Evolutionary conservation across 768 basidiomycete species (phyloP).

Genomic region (Amanita subjunquillea): DNA sequence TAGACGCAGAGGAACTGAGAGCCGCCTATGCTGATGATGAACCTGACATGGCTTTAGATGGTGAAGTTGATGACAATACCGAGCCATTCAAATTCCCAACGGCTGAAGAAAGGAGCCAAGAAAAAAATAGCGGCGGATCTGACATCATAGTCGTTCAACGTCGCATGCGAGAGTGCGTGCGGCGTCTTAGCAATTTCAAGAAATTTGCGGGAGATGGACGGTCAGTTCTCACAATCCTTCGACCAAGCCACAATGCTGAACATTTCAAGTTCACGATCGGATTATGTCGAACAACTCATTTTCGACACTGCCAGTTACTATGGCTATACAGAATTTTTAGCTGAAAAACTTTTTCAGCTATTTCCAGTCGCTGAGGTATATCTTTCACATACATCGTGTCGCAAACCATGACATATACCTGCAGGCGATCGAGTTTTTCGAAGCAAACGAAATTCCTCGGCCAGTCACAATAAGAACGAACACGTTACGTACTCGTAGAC

Average conservation of each 20-base stretch:
- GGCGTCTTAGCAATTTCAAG: constrained; percentile 64
- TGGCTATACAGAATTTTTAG: constrained; percentile 93
- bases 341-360: constrained; percentile 88
- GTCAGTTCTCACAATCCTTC: constrained; percentile 27
- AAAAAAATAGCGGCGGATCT: constrained; percentile 57
- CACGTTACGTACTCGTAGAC: constrained; percentile 84
- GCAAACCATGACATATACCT: constrained; percentile 5
- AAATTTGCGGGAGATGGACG: constrained; percentile 55
- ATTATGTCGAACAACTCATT: constrained; percentile 82
- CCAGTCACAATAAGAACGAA: constrained; percentile 98
- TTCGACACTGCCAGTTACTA: constrained; percentile 92
- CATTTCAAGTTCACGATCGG: constrained; percentile 63
- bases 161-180: constrained; percentile 70
- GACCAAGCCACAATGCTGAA: constrained; percentile 1
- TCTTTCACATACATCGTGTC: not conserved
- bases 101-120: constrained; percentile 59
- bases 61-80: constrained; percentile 31
- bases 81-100: constrained; percentile 59
- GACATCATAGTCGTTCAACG: constrained; percentile 70
- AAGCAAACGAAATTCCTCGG: constrained; percentile 90
- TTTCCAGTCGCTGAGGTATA: constrained; percentile 88
- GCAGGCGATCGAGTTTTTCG: constrained; percentile 96
- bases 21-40: constrained; percentile 33
- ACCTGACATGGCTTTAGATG: constrained; percentile 30
- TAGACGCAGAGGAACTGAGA: constrained; percentile 59